These are phyloP conservation scores for Arthrinium puccinioides DNA, from an alignment of 2,329 filamentous ascomycete genomes.

Conservation along the genomic window DNA sequence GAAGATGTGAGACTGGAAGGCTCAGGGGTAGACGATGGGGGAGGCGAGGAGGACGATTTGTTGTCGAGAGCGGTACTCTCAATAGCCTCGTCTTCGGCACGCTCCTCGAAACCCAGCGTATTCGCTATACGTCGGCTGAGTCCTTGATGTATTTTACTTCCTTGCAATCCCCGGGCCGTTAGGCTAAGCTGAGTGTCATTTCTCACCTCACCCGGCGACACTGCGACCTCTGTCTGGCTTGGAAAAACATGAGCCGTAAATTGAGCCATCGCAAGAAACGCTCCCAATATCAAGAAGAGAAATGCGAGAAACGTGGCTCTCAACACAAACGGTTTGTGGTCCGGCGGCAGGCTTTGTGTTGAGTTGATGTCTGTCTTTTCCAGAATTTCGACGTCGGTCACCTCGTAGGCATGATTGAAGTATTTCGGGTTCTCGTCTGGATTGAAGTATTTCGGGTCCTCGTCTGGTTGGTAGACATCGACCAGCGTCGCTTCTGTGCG, in stretches of 20 bases:
- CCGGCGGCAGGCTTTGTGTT: not conserved
- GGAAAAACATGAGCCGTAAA: not conserved
- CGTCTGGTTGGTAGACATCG: too few relatives aligned
- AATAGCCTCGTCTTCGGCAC: not conserved
- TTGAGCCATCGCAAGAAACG: not conserved
- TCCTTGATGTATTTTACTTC: too few relatives aligned
- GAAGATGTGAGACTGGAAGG: too few relatives aligned
- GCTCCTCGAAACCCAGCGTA: not conserved
- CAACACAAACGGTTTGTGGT: slow-evolving; percentile 1
- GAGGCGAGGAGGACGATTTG: too few relatives aligned
- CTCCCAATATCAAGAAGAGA: slow-evolving; percentile 1
- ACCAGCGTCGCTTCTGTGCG: slow-evolving; percentile 2
- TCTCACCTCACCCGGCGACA: not conserved
- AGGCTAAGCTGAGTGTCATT: not conserved
- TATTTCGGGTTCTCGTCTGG: not conserved
- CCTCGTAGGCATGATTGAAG: not conserved
- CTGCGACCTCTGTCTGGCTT: not conserved
- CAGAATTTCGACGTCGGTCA: not conserved
- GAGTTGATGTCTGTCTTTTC: not conserved
- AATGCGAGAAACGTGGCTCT: not conserved
- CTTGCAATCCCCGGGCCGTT: not conserved
- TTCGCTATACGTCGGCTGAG: not conserved
- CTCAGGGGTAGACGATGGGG: too few relatives aligned
- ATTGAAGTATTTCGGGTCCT: not conserved
- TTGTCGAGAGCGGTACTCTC: not conserved